Base-by-base conservation (phyloP, 1,284 basidiomycete species). In the Tilletia walkeri region DNA sequence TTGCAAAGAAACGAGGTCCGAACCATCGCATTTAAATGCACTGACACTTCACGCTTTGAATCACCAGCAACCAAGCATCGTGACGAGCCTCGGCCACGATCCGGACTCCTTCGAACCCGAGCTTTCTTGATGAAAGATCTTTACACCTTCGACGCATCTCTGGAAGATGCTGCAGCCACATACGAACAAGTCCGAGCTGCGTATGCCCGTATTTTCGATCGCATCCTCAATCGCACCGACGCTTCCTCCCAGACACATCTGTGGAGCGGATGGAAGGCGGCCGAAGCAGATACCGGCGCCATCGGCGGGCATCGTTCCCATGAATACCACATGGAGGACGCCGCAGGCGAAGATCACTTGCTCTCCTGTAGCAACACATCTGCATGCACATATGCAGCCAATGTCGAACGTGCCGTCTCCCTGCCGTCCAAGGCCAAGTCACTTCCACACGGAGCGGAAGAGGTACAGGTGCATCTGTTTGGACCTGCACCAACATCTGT, bases 41-140 rank as follows among this genome's bases (percentile, higher is more conserved):
- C 34, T 39, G 36, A 47, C 67, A 12, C 34, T 1, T 38, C 20
- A 30, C 12, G 3, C 10, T 1, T 36, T 68, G 16, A 48, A 45
- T 45, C 41, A 65, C 48, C 68, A 80, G 76, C 82, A 0, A 72
- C 78, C 63, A 85, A 85, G 72, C 82, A 83, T 68, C 71, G 84
- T 24, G 84, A 85, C 70, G 84, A 85, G 73, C 81, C 82, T 4
- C 63, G 84, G 5, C 84, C 84, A 6, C 71, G 84, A 3, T 80
- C 80, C 70, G 84, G 84, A 1, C 71, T 85, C 9, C 66, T 85
- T 30, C 67, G 84, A 9, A 84, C 84, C 1, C 79, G 80, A 41
- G 83, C 84, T 59, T 85, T 85, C 69, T 59, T 84, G 4, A 85
- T 85, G 84, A 85, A 85, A 65, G 84, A 85, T 63, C 70, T 85